Conservation (phyloP, 441 rosid genomes). For the Gossypium gossypioides region DNA sequence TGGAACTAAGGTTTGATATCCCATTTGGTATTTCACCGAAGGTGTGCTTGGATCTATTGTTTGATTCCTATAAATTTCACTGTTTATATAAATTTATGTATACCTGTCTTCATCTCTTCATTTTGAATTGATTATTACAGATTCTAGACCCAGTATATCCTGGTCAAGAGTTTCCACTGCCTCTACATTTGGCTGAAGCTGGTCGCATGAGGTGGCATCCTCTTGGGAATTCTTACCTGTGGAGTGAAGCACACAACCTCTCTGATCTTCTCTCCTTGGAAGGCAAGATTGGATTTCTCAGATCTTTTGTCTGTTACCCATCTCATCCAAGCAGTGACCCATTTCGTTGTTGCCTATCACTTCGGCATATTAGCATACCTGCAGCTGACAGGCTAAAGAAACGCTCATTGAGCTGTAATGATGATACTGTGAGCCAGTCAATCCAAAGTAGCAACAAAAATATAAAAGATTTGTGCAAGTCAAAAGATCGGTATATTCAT, state of each 20-base stretch:
- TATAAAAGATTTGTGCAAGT: constrained; percentile 31
- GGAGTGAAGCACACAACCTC: constrained; percentile 89
- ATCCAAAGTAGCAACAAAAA: constrained; percentile 25
- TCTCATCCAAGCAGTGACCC: constrained; percentile 85
- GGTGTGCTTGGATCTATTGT: constrained; percentile 32
- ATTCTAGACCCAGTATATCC: constrained; percentile 85
- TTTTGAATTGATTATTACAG: constrained; percentile 32
- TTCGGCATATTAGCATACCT: constrained; percentile 48
- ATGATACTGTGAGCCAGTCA: constrained; percentile 23
- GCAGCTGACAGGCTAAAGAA: constrained; percentile 31
- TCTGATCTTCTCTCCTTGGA: constrained; percentile 69
- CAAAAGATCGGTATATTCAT: constrained; percentile 47
- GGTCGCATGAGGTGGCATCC: constrained; percentile 95
- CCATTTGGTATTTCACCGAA: constrained; percentile 91
- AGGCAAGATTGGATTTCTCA: constrained; percentile 65
- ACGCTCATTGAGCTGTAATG: constrained; percentile 23
- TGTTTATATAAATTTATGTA: background rate
- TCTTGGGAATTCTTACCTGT: constrained; percentile 66
- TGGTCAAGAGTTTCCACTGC: constrained; percentile 82
- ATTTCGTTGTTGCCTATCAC: constrained; percentile 81
- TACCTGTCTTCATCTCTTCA: constrained; percentile 11
- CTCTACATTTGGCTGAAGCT: constrained; percentile 84
- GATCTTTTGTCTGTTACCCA: constrained; percentile 90
- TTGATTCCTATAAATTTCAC: constrained; percentile 11
- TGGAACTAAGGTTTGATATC: constrained; percentile 91